Evolutionary conservation across 202 grass and related monocot species (phyloP), one percentile per base, ranked within the genome.

Genomic region (Setaria italica): DNA sequence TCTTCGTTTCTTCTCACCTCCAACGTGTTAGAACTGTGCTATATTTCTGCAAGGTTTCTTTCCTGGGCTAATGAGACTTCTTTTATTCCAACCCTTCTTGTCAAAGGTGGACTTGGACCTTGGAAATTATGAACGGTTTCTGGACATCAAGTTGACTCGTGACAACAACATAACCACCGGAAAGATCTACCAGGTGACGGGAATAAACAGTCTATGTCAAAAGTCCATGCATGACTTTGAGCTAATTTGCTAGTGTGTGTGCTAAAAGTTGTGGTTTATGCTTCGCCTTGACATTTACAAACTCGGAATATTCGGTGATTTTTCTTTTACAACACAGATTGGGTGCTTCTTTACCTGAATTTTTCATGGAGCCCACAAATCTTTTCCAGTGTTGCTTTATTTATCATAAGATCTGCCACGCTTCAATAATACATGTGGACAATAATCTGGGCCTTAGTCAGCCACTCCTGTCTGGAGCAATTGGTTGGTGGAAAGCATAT

Each of bases 141-240:
- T 99, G 80, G 91, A 99, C 88, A 89, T 99, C 77, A 99, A 94
- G 85, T 79, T 99, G 84, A 99, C 96, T 68, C 88, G 92, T 62
- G 93, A 99, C 82, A 95, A 99, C 88, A 99, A 99, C 69, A 99
- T 99, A 82, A 99, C 96, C 43, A 95, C 91, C 9, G 96, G 95
- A 25, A 99, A 99, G 91, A 94, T 99, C 79, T 99, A 95, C 82
- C 96, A 99, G 96, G 96, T 99, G 75, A 81, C 35, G 34, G 59
- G 66, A 80, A 83, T 80, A 77, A 70, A 57, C 67, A 41, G 35
- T 80, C 80, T 88, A 49, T 77, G 11, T 83, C 35, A 11, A 12
- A 42, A 62, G 29, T 65, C 29, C 29, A 65, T 68, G 66, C 49
- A 79, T 62, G 66, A 69, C 10, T 82, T 71, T 84, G 37, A 82